Base-by-base conservation (phyloP, 2,329 filamentous ascomycete genomes). In the Exophiala aquamarina region DNA sequence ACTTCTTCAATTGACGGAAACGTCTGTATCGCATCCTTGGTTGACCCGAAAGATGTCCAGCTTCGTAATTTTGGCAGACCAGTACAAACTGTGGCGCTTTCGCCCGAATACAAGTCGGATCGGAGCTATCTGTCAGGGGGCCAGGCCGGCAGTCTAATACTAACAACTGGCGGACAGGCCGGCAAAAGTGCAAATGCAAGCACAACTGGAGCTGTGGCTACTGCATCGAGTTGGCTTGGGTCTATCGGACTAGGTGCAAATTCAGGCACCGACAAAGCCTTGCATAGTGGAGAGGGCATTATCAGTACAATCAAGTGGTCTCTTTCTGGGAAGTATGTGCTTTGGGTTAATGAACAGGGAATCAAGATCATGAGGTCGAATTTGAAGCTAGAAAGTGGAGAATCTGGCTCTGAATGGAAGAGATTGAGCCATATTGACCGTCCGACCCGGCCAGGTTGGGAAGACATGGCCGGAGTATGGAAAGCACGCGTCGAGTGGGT, bases 361-460 rank as follows among this genome's bases (percentile, higher is more conserved):
- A 94, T 97, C 64, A 96, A 96, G 66, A 93, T 98, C 51, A 97
- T 97, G 91, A 82, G 93, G 29, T 89, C 89, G 3, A 89, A 93
- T 63, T 64, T 94, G 15, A 82, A 91, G 58, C 76, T 96, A 4
- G 89, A 94, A 4, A 83, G 75, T 53, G 77, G 78, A 10, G 86
- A 95, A 61, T 72, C 78, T 2, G 91, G 96, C 13, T 84, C 86
- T 56, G 89, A 91, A 2, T 98, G 94, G 94, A 95, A 93, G 67
- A 81, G 92, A 8, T 89, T 98, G 54, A 91, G 89, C 18, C 92
- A 97, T 63, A 85, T 95, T 50, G 90, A 95, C 63, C 82, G 90
- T 34, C 93, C 93, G 2, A 87, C 89, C 60, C 87, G 86, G 4
- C 83, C 86, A 7, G 84, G 86, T 46, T 97, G 93, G 89, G 89